Evolutionary conservation across 345 rosid species (phyloP).

Genomic region (Acer negundo): DNA sequence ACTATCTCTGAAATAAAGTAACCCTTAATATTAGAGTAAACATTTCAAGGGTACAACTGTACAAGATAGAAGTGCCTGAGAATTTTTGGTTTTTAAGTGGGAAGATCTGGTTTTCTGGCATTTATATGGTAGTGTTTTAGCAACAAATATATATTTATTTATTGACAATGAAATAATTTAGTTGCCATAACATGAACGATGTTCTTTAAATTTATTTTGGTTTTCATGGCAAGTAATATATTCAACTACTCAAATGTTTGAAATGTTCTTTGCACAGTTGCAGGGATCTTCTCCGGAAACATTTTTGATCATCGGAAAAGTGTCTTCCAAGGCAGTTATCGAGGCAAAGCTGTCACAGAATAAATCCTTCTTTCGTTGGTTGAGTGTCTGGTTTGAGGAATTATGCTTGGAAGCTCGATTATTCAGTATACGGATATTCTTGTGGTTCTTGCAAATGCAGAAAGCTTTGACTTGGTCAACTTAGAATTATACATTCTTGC

Average conservation of each 20-base stretch:
- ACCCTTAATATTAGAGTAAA: no score
- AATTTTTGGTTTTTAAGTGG: background rate
- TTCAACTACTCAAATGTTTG: background rate
- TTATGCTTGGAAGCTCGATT: slow-evolving; percentile 65
- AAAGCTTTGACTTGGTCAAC: slow-evolving; percentile 48
- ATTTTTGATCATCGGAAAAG: slow-evolving; percentile 74
- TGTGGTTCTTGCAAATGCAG: slow-evolving; percentile 67
- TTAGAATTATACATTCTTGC: background rate
- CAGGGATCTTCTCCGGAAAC: slow-evolving; percentile 78
- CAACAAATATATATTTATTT: background rate
- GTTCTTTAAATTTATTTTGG: background rate
- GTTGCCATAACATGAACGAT: background rate
- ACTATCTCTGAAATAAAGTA: no score
- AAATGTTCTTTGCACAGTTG: slow-evolving; percentile 39
- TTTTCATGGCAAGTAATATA: background rate
- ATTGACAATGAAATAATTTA: background rate
- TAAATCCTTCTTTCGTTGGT: slow-evolving; percentile 52
- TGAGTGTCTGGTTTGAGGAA: slow-evolving; percentile 68
- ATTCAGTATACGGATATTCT: slow-evolving; percentile 58
- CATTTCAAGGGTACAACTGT: no score
- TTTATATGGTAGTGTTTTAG: background rate
- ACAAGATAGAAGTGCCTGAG: background rate
- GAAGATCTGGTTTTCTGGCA: background rate
- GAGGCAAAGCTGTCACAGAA: slow-evolving; percentile 69
- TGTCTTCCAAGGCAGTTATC: slow-evolving; percentile 79